phyloP scores from a whole-genome alignment of 805 yeast genomes.

The Metschnikowia hibisci region DNA sequence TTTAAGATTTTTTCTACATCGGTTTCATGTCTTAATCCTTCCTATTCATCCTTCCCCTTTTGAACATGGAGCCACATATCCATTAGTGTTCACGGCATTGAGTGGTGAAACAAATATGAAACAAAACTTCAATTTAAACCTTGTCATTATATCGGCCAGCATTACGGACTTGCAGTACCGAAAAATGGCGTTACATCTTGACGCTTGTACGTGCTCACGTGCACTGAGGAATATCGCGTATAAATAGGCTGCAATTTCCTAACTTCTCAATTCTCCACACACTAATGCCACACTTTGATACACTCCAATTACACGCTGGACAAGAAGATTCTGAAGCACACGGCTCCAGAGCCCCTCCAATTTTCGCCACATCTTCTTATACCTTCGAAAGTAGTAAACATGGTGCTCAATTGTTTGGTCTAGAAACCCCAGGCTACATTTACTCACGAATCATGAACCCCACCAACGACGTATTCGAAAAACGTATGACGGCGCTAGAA shows the following conservation, averaged over 20 bases:
- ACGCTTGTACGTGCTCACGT: constrained; percentile 4
- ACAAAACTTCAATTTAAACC: too few relatives aligned
- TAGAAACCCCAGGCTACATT: constrained; percentile 79
- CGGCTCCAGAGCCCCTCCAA: constrained; percentile 87
- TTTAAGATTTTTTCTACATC: too few relatives aligned
- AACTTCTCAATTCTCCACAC: background rate
- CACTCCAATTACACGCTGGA: constrained; percentile 94
- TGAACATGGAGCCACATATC: too few relatives aligned
- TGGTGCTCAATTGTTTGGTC: constrained; percentile 86
- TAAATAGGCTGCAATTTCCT: background rate
- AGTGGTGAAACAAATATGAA: too few relatives aligned
- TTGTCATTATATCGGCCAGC: too few relatives aligned
- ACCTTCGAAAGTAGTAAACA: constrained; percentile 85
- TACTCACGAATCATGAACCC: constrained; percentile 93
- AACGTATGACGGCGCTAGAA: constrained; percentile 89
- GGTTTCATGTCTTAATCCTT: too few relatives aligned
- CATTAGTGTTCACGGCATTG: too few relatives aligned
- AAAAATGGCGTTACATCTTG: background rate
- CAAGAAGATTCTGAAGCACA: constrained; percentile 65
- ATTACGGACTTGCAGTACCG: too few relatives aligned
- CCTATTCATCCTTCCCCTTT: too few relatives aligned
- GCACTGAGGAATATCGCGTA: constrained; percentile 1
- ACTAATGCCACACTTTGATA: constrained; percentile 68
- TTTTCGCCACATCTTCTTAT: constrained; percentile 87
- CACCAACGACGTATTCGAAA: constrained; percentile 85